These are phyloP conservation scores for Pyrenopolyporus hunteri DNA, from an alignment of 495 filamentous ascomycete species.

Conservation along the genomic window DNA sequence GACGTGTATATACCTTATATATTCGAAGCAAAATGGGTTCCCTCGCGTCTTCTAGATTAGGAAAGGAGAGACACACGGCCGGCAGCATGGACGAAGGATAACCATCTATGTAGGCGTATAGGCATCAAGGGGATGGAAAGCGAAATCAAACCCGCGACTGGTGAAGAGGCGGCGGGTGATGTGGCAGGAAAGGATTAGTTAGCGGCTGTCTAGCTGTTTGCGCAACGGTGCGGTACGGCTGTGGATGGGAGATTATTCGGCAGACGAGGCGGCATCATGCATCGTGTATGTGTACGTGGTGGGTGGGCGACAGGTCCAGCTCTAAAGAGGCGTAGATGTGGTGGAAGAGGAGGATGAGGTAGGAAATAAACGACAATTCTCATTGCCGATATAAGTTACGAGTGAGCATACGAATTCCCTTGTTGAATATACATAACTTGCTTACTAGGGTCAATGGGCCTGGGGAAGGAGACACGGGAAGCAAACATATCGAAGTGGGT, in stretches of 20 bases:
- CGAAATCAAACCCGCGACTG: conserved; percentile 29
- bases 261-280: conserved; percentile 50
- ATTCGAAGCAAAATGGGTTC: conserved; percentile 14
- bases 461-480: conserved; percentile 22
- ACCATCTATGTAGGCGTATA: conserved; percentile 26
- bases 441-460: conserved; percentile 34
- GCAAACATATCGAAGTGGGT: conserved; percentile 26
- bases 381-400: conserved; percentile 32
- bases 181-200: conserved; percentile 55
- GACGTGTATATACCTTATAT: conserved; percentile 36
- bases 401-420: conserved; percentile 26
- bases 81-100: conserved; percentile 33
- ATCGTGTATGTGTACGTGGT: conserved; percentile 46
- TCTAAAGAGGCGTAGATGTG: conserved; percentile 16
- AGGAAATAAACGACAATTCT: conserved; percentile 26
- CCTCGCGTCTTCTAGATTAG: conserved; percentile 34
- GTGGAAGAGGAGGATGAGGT: conserved; percentile 24
- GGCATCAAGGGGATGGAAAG: conserved; percentile 29
- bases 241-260: conserved; percentile 47
- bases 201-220: conserved; percentile 48
- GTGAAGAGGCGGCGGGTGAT: conserved; percentile 44
- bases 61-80: conserved; percentile 37
- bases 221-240: conserved; percentile 51
- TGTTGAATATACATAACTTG: conserved; percentile 23
- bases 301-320: conserved; percentile 24